Evolutionary conservation across 1,139 yeast species (phyloP), one percentile per base, ranked within the genome.

Genomic region (Protomyces inundatus): DNA sequence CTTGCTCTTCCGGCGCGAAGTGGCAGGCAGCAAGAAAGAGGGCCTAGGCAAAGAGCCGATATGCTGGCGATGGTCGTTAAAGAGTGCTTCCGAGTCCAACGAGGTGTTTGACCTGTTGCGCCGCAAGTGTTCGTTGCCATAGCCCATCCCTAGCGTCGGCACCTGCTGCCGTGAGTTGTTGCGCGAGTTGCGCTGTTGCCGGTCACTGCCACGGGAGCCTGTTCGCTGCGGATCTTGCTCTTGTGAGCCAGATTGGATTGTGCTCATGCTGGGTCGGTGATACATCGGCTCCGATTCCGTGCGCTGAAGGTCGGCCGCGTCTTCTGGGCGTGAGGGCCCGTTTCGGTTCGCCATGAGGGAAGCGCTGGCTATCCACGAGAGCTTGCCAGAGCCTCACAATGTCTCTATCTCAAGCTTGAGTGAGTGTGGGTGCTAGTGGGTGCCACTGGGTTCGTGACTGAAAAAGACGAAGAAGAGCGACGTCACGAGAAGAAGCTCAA

Each of bases 61-160:
- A 46, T 54, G 58, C 39, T 46, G 46, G 30, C 64, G 58, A 48
- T 60, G 64, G 32, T 60, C 64, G 7, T 58, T 55, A 40, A 58
- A 52, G 14, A 58, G 56, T 16, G 62, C 62, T 14, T 58, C 62
- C 12, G 56, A 58, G 14, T 58, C 62, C 12, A 58, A 33, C 14
- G 56, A 52, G 9, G 62, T 58, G 53, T 16, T 33, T 2, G 62
- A 58, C 35, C 42, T 40, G 9, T 55, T 52, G 35, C 62, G 32
- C 42, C 62, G 42, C 34, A 51, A 23, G 5, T 55, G 51, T 30
- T 58, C 62, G 32, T 45, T 35, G 33, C 42, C 35, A 33, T 39
- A 40, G 4, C 56, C 56, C 62, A 58, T 52, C 16, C 46, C 46
- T 6, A 58, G 53, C 16, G 56, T 52, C 16, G 62, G 62, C 6